A percentile compares a stretch with the other conserved stretches of the same genome.
Evolutionary conservation across 2,329 filamentous ascomycete genomes (phyloP).

Genomic region (Tolypocladium sp.): DNA sequence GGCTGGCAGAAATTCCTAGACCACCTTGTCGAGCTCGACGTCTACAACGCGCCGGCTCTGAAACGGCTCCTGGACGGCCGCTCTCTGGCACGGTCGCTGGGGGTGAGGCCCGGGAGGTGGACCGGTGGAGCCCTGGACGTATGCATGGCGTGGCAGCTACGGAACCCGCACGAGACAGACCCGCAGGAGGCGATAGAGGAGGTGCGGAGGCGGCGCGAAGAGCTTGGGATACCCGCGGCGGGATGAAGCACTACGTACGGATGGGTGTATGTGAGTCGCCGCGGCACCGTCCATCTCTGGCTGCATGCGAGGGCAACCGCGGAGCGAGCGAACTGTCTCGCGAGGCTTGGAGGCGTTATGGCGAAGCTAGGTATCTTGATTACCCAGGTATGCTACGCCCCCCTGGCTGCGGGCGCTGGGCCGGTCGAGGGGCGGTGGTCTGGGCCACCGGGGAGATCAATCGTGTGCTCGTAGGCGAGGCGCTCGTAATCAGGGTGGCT

Average conservation of each 20-base stretch:
- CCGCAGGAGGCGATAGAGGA: constrained; percentile 49
- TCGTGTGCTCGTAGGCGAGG: background rate
- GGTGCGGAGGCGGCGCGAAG: constrained; percentile 39
- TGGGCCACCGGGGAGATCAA: background rate
- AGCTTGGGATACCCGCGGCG: constrained; percentile 34
- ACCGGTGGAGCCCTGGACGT: constrained; percentile 70
- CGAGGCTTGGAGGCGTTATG: no score
- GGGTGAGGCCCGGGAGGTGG: constrained; percentile 71
- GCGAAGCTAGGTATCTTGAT: background rate
- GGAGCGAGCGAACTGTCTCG: background rate
- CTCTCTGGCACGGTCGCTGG: constrained; percentile 59
- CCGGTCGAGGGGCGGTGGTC: background rate
- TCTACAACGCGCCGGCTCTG: constrained; percentile 48
- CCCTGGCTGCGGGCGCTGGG: background rate
- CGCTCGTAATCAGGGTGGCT: background rate
- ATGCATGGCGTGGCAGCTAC: constrained; percentile 80
- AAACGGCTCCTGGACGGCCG: constrained; percentile 67
- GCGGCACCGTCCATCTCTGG: background rate
- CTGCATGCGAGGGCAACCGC: background rate
- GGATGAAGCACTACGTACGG: background rate
- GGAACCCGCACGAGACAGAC: constrained; percentile 61
- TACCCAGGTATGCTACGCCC: background rate
- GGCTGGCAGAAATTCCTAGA: constrained; percentile 48
- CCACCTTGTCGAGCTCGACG: constrained; percentile 42
- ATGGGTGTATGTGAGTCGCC: background rate